These are phyloP conservation scores for Ustilago trichophora DNA, from an alignment of 1,284 basidiomycete genomes.

Conservation along the genomic window DNA sequence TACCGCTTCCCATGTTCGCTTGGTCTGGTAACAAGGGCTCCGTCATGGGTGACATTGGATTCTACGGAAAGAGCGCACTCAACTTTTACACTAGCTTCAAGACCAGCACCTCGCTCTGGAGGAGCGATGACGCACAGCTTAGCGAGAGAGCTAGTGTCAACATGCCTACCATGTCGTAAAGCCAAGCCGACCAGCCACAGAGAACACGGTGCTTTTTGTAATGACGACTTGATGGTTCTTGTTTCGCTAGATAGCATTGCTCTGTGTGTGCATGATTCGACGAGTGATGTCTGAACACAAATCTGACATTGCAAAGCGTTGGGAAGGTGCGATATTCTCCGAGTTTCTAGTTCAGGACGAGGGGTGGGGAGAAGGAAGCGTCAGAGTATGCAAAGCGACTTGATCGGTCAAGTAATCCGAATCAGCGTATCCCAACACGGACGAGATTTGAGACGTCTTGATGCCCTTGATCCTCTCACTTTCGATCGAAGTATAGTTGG, in stretches of 20 bases:
- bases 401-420: slow-evolving; percentile 92
- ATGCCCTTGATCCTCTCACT: slow-evolving; percentile 84
- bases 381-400: slow-evolving; percentile 48
- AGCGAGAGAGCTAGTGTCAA: slow-evolving; percentile 51
- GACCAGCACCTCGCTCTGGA: slow-evolving; percentile 54
- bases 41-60: slow-evolving; percentile 74
- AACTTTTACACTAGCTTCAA: slow-evolving; percentile 61
- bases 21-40: slow-evolving; percentile 92
- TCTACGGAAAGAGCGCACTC: slow-evolving; percentile 57
- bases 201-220: too few species aligned
- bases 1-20: slow-evolving; percentile 84
- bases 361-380: slow-evolving; percentile 11
- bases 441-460: slow-evolving; percentile 75
- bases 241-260: too few species aligned
- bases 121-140: slow-evolving; percentile 46
- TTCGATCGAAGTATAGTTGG: slow-evolving; percentile 94
- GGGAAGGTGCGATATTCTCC: too few species aligned
- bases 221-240: too few species aligned
- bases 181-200: too few species aligned
- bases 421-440: slow-evolving; percentile 88
- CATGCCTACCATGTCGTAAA: slow-evolving; percentile 61
- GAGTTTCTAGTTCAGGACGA: too few species aligned
- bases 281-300: background rate
- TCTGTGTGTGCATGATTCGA: background rate
- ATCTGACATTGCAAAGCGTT: background rate